Evolutionary conservation across 73 alveolate genomes (phyloP).

Genomic region (Blepharisma stoltei): DNA sequence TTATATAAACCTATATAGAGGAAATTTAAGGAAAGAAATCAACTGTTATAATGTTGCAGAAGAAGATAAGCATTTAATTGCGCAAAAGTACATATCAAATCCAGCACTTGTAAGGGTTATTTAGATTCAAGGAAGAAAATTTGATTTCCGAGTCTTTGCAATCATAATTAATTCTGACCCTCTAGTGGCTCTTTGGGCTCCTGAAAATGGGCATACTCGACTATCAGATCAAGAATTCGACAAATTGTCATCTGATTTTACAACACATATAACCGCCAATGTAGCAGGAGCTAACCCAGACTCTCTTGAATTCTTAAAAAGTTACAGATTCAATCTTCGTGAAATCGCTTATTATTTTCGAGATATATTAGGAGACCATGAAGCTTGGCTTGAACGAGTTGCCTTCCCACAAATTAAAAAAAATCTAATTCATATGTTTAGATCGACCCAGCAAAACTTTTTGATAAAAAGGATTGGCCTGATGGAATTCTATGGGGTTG

Average conservation of each 20-base stretch:
- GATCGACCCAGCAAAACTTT: slow-evolving; percentile 30
- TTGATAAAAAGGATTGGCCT: slow-evolving; percentile 20
- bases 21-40: not conserved
- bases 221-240: slow-evolving; percentile 22
- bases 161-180: slow-evolving; percentile 22
- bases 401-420: slow-evolving; percentile 18
- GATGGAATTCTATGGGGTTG: slow-evolving; percentile 31
- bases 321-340: not conserved
- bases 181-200: slow-evolving; percentile 22
- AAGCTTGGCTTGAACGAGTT: not conserved
- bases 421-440: slow-evolving; percentile 29
- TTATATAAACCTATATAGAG: not conserved
- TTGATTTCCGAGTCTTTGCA: slow-evolving; percentile 31
- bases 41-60: not conserved
- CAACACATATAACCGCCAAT: slow-evolving; percentile 33
- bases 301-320: slow-evolving; percentile 19
- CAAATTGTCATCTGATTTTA: not conserved
- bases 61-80: slow-evolving; percentile 9
- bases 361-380: slow-evolving; percentile 9
- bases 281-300: slow-evolving; percentile 21
- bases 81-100: slow-evolving; percentile 3
- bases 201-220: slow-evolving; percentile 28
- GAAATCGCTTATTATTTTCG: slow-evolving; percentile 25
- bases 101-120: not conserved
- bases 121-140: slow-evolving; percentile 29